Percentiles rank a stretch among this genome's conserved stretches.
phyloP scores from a whole-genome alignment of 2,329 filamentous ascomycete species.

The Fusarium sacchari region DNA sequence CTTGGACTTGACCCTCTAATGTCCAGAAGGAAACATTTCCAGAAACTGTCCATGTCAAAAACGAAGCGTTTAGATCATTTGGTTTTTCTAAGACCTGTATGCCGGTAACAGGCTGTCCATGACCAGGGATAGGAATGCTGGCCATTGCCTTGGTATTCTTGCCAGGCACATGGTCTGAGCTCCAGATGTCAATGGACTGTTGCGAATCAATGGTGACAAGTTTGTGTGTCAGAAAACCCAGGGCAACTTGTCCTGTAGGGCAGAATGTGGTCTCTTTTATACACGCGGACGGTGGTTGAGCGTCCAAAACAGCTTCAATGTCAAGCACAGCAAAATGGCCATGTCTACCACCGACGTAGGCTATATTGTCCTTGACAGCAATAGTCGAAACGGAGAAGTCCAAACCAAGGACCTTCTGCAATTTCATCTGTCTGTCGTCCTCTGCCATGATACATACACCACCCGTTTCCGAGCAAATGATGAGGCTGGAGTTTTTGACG shows the following conservation, averaged over 20 bases:
- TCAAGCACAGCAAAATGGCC: conserved; percentile 67
- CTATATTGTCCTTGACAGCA: conserved; percentile 65
- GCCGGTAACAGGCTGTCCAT: conserved; percentile 75
- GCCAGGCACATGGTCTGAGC: conserved; percentile 56
- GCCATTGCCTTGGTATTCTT: conserved; percentile 51
- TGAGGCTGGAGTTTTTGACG: conserved; percentile 73
- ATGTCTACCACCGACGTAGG: conserved; percentile 76
- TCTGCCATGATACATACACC: conserved; percentile 92
- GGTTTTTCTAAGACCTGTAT: conserved; percentile 72
- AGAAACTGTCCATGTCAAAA: conserved; percentile 88
- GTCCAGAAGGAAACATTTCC: conserved; percentile 88
- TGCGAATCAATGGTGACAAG: conserved; percentile 80
- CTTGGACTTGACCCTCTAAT: conserved; percentile 73
- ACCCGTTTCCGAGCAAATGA: conserved; percentile 88
- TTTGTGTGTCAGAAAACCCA: conserved; percentile 74
- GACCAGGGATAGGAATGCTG: conserved; percentile 69
- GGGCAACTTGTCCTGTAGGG: conserved; percentile 66
- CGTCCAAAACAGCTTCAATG: conserved; percentile 59
- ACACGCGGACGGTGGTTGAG: conserved; percentile 48
- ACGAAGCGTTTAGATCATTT: conserved; percentile 73
- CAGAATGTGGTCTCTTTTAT: conserved; percentile 53
- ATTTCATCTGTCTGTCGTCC: conserved; percentile 73
- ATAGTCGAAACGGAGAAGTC: conserved; percentile 76
- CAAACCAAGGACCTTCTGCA: conserved; percentile 72
- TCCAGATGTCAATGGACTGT: conserved; percentile 77